Conservation (phyloP, 1,284 basidiomycete species). For the Rhodotorula sp. region DNA sequence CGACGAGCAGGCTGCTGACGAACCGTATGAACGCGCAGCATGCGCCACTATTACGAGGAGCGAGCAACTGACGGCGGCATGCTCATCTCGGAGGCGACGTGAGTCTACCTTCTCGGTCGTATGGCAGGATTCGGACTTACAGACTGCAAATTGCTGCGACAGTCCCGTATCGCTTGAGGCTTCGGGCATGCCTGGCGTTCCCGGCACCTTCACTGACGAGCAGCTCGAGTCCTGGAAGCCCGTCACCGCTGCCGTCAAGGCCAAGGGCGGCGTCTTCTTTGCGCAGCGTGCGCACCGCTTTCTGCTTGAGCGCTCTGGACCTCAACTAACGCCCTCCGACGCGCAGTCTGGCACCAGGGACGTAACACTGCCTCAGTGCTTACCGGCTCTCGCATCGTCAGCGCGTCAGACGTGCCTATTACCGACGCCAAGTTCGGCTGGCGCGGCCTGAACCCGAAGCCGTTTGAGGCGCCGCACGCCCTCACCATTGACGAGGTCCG, state of each 20-base stretch:
- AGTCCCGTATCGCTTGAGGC: constrained; percentile 16
- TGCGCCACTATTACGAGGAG: constrained; percentile 55
- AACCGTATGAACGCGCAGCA: constrained; percentile 2
- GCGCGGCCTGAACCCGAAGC: constrained; percentile 21
- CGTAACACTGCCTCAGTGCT: background rate
- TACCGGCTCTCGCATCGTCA: constrained; percentile 35
- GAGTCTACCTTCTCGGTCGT: constrained; percentile 50
- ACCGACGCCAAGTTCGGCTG: constrained; percentile 24
- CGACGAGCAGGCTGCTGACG: background rate
- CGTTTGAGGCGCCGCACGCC: constrained; percentile 42
- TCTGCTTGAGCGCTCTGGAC: background rate
- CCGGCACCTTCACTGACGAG: constrained; percentile 55
- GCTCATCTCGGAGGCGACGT: constrained; percentile 57
- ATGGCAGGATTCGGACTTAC: background rate
- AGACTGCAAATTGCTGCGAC: background rate
- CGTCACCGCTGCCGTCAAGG: constrained; percentile 54
- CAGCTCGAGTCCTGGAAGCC: constrained; percentile 58
- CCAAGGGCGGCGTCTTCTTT: constrained; percentile 56
- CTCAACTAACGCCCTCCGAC: background rate
- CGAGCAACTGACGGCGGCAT: constrained; percentile 56
- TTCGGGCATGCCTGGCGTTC: constrained; percentile 23
- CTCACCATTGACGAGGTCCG: constrained; percentile 29
- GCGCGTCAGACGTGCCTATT: constrained; percentile 38
- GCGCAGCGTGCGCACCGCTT: constrained; percentile 48
- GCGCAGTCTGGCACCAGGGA: constrained; percentile 1